phyloP scores from a whole-genome alignment of 1,284 basidiomycete species.

The Pterula multifida region DNA sequence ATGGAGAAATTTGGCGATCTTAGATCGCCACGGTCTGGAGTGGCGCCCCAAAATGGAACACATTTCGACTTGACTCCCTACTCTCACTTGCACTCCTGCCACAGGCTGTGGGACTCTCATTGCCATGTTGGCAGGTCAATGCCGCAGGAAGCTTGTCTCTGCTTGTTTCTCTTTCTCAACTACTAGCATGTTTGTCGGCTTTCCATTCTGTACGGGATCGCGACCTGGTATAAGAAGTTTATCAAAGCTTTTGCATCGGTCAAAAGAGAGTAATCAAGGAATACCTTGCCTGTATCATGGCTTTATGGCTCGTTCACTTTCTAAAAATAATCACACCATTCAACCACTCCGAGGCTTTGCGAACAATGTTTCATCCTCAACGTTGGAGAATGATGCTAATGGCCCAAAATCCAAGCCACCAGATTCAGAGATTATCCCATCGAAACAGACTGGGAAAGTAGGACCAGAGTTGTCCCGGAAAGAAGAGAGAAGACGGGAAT shows the following conservation, averaged over 20 bases:
- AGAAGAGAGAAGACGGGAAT: constrained; percentile 58
- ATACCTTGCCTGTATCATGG: background rate
- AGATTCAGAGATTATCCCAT: background rate
- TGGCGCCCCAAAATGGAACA: background rate
- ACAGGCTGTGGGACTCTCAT: background rate
- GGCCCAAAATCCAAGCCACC: background rate
- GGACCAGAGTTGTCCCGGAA: constrained; percentile 11
- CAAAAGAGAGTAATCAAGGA: background rate
- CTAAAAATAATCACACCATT: background rate
- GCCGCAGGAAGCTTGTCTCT: background rate
- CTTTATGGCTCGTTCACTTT: background rate
- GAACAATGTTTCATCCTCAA: background rate
- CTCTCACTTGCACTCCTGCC: background rate
- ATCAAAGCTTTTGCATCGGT: background rate
- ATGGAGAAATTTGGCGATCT: background rate
- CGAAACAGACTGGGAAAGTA: background rate
- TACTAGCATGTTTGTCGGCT: background rate
- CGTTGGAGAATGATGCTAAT: background rate
- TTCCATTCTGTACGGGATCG: background rate
- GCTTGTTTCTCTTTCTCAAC: background rate
- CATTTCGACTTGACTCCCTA: background rate
- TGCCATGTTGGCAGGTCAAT: background rate
- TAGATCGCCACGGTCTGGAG: background rate
- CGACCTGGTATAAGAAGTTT: background rate
- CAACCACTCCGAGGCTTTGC: background rate